Evolutionary conservation across 257 asterid genomes (phyloP).

Genomic region (Gardenia jasminoides): DNA sequence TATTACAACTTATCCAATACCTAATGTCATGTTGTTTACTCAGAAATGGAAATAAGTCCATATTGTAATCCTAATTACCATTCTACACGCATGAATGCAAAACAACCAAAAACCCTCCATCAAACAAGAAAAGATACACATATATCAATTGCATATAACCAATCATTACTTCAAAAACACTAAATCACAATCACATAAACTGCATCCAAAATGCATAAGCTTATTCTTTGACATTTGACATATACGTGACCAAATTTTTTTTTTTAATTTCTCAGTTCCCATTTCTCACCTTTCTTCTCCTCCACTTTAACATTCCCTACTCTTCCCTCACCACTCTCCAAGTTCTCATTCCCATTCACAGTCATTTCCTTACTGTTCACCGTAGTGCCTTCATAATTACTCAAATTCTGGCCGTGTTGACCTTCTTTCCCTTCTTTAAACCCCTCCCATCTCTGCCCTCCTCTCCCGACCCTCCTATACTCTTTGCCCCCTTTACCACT

Average conservation of each 20-base stretch:
- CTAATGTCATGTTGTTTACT: neutral
- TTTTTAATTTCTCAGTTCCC: neutral
- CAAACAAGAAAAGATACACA: neutral
- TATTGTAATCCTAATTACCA: neutral
- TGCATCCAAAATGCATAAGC: neutral
- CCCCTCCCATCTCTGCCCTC: constrained; percentile 43
- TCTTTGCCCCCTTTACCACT: constrained; percentile 46
- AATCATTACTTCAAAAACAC: neutral
- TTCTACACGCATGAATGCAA: neutral
- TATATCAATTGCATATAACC: neutral
- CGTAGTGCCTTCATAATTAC: neutral
- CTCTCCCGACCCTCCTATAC: constrained; percentile 49
- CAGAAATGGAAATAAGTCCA: neutral
- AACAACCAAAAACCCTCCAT: neutral
- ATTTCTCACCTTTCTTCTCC: constrained; percentile 24
- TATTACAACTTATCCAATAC: neutral
- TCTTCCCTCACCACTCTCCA: constrained; percentile 36
- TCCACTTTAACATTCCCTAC: constrained; percentile 31
- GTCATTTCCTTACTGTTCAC: constrained; percentile 11
- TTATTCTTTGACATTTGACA: neutral
- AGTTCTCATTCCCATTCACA: constrained; percentile 29
- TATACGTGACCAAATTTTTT: neutral
- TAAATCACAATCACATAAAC: neutral
- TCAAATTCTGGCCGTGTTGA: constrained; percentile 14
- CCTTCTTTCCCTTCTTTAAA: constrained; percentile 30